A percentile compares a stretch with the other conserved stretches of the same genome.
Evolutionary conservation across 768 basidiomycete genomes (phyloP).

Genomic region (Rhizopogon rudus): DNA sequence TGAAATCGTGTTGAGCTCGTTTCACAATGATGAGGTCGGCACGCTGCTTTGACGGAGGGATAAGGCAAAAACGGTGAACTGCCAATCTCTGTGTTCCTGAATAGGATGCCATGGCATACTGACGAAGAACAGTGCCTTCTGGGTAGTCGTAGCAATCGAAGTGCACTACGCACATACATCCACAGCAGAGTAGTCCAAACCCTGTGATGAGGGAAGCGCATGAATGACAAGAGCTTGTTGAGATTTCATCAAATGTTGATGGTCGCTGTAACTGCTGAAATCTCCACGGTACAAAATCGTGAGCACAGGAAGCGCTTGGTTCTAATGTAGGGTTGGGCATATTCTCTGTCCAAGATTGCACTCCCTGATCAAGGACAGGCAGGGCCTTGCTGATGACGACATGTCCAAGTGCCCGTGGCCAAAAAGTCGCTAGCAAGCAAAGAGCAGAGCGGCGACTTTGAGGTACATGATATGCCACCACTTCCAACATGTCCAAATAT

Average conservation of each 20-base stretch:
- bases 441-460: conserved; percentile 52
- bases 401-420: conserved; percentile 71
- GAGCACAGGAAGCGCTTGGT: conserved; percentile 20
- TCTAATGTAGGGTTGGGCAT: conserved; percentile 29
- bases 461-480: conserved; percentile 61
- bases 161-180: conserved; percentile 68
- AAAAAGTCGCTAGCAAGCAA: conserved; percentile 52
- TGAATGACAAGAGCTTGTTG: conserved; percentile 46
- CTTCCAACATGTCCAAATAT: conserved; percentile 66
- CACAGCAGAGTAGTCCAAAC: conserved; percentile 69
- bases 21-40: conserved; percentile 11
- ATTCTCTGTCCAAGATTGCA: not conserved
- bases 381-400: conserved; percentile 51
- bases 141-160: conserved; percentile 76
- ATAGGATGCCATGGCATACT: conserved; percentile 46
- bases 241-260: conserved; percentile 24
- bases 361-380: conserved; percentile 26
- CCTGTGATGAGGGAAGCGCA: conserved; percentile 53
- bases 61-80: conserved; percentile 54
- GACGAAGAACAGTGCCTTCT: conserved; percentile 52
- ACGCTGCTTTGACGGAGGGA: conserved; percentile 31
- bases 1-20: conserved; percentile 47
- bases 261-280: conserved; percentile 31
- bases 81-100: conserved; percentile 50
- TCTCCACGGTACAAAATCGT: conserved; percentile 71